Conservation (phyloP, 768 basidiomycete genomes). For the Multifurca ochricompacta region DNA sequence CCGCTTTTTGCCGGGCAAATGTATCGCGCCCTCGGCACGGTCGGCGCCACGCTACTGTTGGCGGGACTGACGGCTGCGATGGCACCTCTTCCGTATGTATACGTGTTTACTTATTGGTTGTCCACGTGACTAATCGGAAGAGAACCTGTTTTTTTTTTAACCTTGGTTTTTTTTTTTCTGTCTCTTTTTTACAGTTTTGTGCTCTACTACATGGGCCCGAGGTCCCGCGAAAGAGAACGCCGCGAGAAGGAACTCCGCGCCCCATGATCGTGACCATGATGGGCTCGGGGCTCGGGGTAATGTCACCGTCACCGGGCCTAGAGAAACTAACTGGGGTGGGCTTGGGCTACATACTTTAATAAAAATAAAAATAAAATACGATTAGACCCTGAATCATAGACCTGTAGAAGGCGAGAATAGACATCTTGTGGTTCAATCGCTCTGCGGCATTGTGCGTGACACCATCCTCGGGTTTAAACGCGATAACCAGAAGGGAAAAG, state of each 20-base stretch:
- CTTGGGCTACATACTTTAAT: too few relatives aligned
- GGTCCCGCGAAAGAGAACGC: background rate
- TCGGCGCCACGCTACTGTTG: constrained; percentile 33
- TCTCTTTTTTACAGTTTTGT: constrained; percentile 2
- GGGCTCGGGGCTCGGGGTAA: background rate
- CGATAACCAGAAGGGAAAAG: too few relatives aligned
- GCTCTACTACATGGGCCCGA: background rate
- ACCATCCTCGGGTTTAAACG: too few relatives aligned
- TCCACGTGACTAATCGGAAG: too few relatives aligned
- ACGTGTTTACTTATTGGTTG: too few relatives aligned
- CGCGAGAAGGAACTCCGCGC: background rate
- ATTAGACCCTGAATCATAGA: too few relatives aligned
- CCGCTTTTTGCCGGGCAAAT: constrained; percentile 34
- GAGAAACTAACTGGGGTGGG: background rate
- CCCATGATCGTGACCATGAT: background rate
- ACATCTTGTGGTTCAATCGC: too few relatives aligned
- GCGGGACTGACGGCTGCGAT: constrained; percentile 34
- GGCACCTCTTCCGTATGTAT: constrained; percentile 44
- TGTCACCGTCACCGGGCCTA: background rate
- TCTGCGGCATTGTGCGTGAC: too few relatives aligned
- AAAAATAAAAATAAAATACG: too few relatives aligned
- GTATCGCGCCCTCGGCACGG: constrained; percentile 32
- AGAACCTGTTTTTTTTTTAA: too few relatives aligned
- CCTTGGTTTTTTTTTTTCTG: background rate
- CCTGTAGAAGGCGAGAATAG: too few relatives aligned